These are phyloP conservation scores for Gaertneriomyces semiglobifer DNA, from an alignment of 192 early-diverging fungal species.

Conservation along the genomic window DNA sequence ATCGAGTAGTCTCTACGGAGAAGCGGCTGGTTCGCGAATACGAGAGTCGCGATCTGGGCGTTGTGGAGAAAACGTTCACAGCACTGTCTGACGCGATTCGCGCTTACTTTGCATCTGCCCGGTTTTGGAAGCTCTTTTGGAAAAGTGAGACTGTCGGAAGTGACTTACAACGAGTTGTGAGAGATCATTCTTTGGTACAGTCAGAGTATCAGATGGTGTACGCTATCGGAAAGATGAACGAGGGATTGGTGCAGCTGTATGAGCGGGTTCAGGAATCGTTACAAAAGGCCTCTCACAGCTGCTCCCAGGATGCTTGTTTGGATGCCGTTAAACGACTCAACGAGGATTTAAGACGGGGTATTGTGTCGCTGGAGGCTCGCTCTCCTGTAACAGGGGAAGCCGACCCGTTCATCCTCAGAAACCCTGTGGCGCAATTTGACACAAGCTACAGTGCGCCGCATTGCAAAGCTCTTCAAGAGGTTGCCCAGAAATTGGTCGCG, in stretches of 20 bases:
- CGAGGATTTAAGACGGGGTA: too few relatives aligned
- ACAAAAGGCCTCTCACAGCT: too few relatives aligned
- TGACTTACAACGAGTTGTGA: constrained; percentile 30
- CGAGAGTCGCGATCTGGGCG: constrained; percentile 30
- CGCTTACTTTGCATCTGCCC: constrained; percentile 28
- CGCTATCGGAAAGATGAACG: constrained; percentile 40
- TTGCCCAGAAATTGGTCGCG: constrained; percentile 31
- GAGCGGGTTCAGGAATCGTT: constrained; percentile 21
- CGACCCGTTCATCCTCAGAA: constrained; percentile 36
- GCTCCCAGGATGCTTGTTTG: too few relatives aligned
- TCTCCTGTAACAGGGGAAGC: neutral
- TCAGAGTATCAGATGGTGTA: constrained; percentile 47
- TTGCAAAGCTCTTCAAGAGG: constrained; percentile 32
- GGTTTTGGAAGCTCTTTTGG: constrained; percentile 33
- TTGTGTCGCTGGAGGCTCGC: too few relatives aligned
- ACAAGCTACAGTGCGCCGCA: constrained; percentile 19
- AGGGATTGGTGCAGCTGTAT: constrained; percentile 33
- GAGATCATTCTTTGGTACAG: constrained; percentile 26
- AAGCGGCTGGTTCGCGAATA: constrained; percentile 36
- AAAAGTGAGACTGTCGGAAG: constrained; percentile 24
- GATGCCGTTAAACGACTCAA: too few relatives aligned
- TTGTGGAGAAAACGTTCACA: constrained; percentile 26
- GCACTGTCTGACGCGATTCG: constrained; percentile 22
- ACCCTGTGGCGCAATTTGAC: constrained; percentile 36
- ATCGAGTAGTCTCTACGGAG: constrained; percentile 27